Evolutionary conservation across 106 monocot genomes (phyloP), one percentile per base, ranked within the genome.

Genomic region (Dioscorea alata): DNA sequence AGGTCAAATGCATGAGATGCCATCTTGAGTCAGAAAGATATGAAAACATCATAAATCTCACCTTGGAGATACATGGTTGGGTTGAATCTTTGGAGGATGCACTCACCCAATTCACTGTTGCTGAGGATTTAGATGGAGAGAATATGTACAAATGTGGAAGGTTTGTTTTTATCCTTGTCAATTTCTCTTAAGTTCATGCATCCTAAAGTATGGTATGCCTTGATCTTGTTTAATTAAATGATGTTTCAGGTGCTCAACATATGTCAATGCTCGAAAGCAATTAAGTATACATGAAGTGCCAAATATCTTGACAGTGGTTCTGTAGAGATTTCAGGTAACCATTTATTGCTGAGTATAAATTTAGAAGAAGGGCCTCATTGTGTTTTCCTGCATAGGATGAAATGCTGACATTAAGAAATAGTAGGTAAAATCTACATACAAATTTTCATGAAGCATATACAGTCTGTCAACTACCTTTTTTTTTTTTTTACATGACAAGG

Each of bases 141-240:
- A 96, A 96, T 69, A 92, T 89, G 96, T 96, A 96, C 60, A 86
- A 78, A 86, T 96, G 96, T 79, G 92, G 92, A 81, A 96, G 96
- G 96, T 96, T 60, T 57, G 13, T 50, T 49, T 34, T 61, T 57
- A 23, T n/a, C 16, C n/a, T 14, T 42, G 21, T 25, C 5, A 14
- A 19, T 8, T 25, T 63, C 23, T 25, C 10, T 63, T 64, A 6
- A 58, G 56, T 33, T 56, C 8, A 48, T 69, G n/a, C 7, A 16
- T 63, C 64, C 50, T 42, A 24, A 19, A 4, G 20, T 23, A 9
- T 16, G 22, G 48, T 57, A 60, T 58, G 32, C 17, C 17, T 23
- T 23, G 19, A 13, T 23, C 33, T 20, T 70, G 54, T 13, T 42
- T 23, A 33, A 13, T 42, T 42, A 35, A 76, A 69, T 25, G 71